Evolutionary conservation across 2,329 filamentous ascomycete genomes (phyloP), one percentile per base, ranked within the genome.

Genomic region (Verticillium dahliae): DNA sequence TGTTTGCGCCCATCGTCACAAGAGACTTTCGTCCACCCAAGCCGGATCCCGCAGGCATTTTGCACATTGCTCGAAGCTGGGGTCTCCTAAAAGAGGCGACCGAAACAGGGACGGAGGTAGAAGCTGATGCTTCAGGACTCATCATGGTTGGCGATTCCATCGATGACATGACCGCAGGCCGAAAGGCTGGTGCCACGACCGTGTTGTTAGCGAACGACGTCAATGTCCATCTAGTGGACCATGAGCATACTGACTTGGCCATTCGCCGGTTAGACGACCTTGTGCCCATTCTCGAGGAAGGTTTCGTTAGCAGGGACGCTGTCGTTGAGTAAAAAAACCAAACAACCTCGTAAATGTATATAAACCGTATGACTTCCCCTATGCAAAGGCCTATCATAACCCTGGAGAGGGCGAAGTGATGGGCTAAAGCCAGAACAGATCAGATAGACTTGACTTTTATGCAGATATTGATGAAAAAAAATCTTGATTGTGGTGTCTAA

Each of bases 111-210:
- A 65, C 59, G 33, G 66, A 62, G 60, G 59, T 52, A 14, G 61
- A 59, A 59, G 69, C 70, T 1, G 79, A 81, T 63, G 83, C 78
- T 2, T 80, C 75, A 52, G 74, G 72, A 6, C 69, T 86, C 52
- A 84, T 87, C 67, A 88, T 88, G 85, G 85, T 88, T 27, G 90
- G 90, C 4, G 90, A 94, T 71, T 92, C 89, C 15, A 86, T 96
- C 61, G 95, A 98, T 73, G 95, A 99, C 72, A 96, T 98, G 86
- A 90, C 89, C 7, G 92, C 94, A 1, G 94, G 95, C 0, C 84
- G 89, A 63, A 81, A 81, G 59, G 94, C 94, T 0, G 94, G 94
- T 1, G 91, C 93, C 1, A 90, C 92, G 38, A 98, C 95, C 0
- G 92, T 98, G n/a, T 72, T 98, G 71, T 79, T 99, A 55, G 82